Conservation (phyloP, 1,284 basidiomycete species). For the Grifola frondosa region DNA sequence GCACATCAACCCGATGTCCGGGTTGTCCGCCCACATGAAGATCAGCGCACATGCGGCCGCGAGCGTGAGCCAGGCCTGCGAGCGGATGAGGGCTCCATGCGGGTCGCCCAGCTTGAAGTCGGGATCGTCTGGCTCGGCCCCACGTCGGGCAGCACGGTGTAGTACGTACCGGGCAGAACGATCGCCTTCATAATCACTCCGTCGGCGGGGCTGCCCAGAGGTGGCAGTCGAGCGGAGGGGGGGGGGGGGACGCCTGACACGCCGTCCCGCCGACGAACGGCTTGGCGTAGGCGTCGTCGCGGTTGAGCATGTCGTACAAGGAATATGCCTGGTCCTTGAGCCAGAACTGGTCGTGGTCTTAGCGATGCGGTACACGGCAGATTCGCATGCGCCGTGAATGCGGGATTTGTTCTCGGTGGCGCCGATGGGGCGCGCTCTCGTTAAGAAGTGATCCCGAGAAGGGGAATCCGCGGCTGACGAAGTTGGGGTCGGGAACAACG, state of each 20-base stretch:
- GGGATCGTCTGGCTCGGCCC: slow-evolving; percentile 14
- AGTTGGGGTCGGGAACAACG: slow-evolving; percentile 41
- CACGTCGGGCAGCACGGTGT: slow-evolving; percentile 27
- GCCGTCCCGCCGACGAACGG: slow-evolving; percentile 43
- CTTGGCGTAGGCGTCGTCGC: slow-evolving; percentile 33
- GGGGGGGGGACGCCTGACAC: slow-evolving; percentile 45
- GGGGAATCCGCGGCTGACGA: slow-evolving; percentile 42
- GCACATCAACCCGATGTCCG: slow-evolving; percentile 39
- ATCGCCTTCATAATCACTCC: slow-evolving; percentile 38
- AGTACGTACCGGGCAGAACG: slow-evolving; percentile 42
- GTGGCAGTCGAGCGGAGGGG: slow-evolving; percentile 42
- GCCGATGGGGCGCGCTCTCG: slow-evolving; percentile 41
- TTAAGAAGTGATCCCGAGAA: slow-evolving; percentile 60
- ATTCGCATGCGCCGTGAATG: slow-evolving; percentile 48
- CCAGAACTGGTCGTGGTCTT: slow-evolving; percentile 43
- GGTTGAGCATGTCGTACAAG: slow-evolving; percentile 39
- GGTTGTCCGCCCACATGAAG: slow-evolving; percentile 41
- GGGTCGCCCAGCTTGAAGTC: too few species aligned
- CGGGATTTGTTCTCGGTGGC: slow-evolving; percentile 36
- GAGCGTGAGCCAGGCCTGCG: slow-evolving; percentile 39
- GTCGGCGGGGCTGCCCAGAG: slow-evolving; percentile 42
- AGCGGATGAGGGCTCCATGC: too few species aligned
- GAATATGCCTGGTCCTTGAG: slow-evolving; percentile 48
- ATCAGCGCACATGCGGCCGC: slow-evolving; percentile 41
- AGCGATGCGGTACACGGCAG: slow-evolving; percentile 38